phyloP scores from a whole-genome alignment of 1,284 basidiomycete species.

The Ustilago curta region DNA sequence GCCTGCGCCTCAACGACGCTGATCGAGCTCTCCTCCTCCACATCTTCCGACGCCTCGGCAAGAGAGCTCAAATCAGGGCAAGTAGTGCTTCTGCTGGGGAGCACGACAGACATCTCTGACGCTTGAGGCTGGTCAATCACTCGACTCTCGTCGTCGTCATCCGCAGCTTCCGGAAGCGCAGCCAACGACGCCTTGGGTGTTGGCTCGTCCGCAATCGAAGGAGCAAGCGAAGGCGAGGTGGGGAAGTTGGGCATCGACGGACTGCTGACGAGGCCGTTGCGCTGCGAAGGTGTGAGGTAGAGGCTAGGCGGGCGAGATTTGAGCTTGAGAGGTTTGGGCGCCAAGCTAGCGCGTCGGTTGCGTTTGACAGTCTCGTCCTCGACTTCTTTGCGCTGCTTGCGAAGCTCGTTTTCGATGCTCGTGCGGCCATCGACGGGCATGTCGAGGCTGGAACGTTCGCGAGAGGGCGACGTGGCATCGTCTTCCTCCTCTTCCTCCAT shows the following conservation, averaged over 20 bases:
- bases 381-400: slow-evolving; percentile 42
- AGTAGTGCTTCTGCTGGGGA: slow-evolving; percentile 41
- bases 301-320: slow-evolving; percentile 62
- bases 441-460: slow-evolving; percentile 44
- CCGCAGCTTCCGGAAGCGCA: slow-evolving; percentile 11
- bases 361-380: slow-evolving; percentile 57
- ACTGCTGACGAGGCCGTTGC: slow-evolving; percentile 32
- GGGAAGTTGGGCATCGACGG: slow-evolving; percentile 44
- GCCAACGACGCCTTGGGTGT: slow-evolving; percentile 24
- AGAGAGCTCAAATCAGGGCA: slow-evolving; percentile 25
- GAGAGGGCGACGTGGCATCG: slow-evolving; percentile 49
- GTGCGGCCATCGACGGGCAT: slow-evolving; percentile 26
- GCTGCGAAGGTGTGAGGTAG: slow-evolving; percentile 46
- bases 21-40: not conserved
- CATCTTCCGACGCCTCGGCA: not conserved
- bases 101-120: not conserved
- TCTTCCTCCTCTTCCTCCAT: slow-evolving; percentile 65
- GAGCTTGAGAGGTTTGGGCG: slow-evolving; percentile 63
- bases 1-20: not conserved
- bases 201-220: slow-evolving; percentile 24
- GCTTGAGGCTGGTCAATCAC: slow-evolving; percentile 7
- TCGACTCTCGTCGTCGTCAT: slow-evolving; percentile 35
- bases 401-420: slow-evolving; percentile 21
- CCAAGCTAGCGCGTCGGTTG: slow-evolving; percentile 52
- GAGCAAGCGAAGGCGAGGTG: slow-evolving; percentile 15